A percentile compares a stretch with the other conserved stretches of the same genome.
phyloP scores from a whole-genome alignment of 2,329 filamentous ascomycete genomes.

The Cryoendolithus antarcticus region DNA sequence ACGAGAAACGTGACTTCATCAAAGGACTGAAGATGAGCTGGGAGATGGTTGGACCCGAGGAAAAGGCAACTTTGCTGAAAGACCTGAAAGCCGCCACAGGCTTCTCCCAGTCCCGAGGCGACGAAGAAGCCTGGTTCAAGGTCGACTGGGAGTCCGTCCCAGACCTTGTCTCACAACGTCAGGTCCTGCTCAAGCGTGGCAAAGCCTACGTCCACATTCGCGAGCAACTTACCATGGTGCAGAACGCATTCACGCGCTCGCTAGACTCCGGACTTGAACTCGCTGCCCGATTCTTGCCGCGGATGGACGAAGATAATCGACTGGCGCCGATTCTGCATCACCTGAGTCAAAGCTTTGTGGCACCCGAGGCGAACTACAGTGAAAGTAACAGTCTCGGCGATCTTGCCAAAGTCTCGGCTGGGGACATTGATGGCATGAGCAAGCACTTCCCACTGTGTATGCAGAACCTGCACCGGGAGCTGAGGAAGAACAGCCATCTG shows the following conservation, averaged over 20 bases:
- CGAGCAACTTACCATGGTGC: slow-evolving; percentile 80
- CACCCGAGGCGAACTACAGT: slow-evolving; percentile 73
- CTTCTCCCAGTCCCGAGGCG: slow-evolving; percentile 34
- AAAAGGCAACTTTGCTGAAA: slow-evolving; percentile 55
- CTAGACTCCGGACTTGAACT: slow-evolving; percentile 78
- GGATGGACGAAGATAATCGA: slow-evolving; percentile 91
- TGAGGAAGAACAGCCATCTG: slow-evolving; percentile 78
- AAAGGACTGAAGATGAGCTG: slow-evolving; percentile 67
- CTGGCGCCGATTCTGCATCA: slow-evolving; percentile 64
- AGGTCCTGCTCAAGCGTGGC: slow-evolving; percentile 64
- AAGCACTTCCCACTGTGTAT: slow-evolving; percentile 87
- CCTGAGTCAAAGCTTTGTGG: slow-evolving; percentile 90
- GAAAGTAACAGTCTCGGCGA: slow-evolving; percentile 45
- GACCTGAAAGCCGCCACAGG: slow-evolving; percentile 49
- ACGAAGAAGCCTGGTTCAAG: slow-evolving; percentile 89
- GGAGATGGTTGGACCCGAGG: slow-evolving; percentile 68
- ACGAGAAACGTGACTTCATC: slow-evolving; percentile 66
- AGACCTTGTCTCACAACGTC: slow-evolving; percentile 70
- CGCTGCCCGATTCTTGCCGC: slow-evolving; percentile 79
- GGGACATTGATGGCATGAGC: slow-evolving; percentile 67
- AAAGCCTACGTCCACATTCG: slow-evolving; percentile 83
- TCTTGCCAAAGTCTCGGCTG: slow-evolving; percentile 63
- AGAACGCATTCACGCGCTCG: slow-evolving; percentile 69
- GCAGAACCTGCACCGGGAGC: slow-evolving; percentile 74
- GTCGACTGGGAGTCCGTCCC: slow-evolving; percentile 91